These are phyloP conservation scores for Yarrowia bubula DNA, from an alignment of 805 yeast genomes.

Conservation along the genomic window DNA sequence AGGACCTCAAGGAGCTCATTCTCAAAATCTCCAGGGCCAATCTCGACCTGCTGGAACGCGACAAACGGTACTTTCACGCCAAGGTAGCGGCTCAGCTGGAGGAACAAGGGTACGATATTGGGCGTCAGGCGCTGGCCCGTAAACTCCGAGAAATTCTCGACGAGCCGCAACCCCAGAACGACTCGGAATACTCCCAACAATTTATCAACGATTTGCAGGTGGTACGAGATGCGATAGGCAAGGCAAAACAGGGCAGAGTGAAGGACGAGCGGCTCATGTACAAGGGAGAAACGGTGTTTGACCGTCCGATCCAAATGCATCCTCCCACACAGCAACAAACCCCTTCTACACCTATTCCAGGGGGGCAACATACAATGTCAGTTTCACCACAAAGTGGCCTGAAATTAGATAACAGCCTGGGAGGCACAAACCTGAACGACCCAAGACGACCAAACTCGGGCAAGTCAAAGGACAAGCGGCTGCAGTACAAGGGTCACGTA, in stretches of 20 bases:
- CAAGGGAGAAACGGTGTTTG: conserved; percentile 9
- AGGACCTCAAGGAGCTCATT: conserved; percentile 22
- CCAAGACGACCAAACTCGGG: background rate
- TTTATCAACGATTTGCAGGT: background rate
- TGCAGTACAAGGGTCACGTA: conserved; percentile 22
- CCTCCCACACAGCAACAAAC: background rate
- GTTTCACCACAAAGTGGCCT: background rate
- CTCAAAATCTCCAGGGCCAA: conserved; percentile 1
- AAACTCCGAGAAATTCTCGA: conserved; percentile 7
- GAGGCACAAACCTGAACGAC: background rate
- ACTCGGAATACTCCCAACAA: conserved; percentile 10
- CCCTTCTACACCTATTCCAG: background rate
- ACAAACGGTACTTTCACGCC: conserved; percentile 3
- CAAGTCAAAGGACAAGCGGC: conserved; percentile 1
- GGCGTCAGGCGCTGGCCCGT: background rate
- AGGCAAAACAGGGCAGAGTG: background rate
- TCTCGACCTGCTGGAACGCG: conserved; percentile 9
- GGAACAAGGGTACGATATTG: conserved; percentile 6
- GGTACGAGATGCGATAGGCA: conserved; percentile 1
- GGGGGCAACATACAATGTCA: conserved; percentile 11
- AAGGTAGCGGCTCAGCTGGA: conserved; percentile 16
- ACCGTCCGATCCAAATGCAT: background rate
- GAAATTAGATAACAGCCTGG: background rate
- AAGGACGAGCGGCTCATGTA: conserved; percentile 8
- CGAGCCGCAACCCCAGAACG: background rate